These are phyloP conservation scores for Aspergillus costaricaensis DNA, from an alignment of 2,329 filamentous ascomycete species.

Conservation along the genomic window DNA sequence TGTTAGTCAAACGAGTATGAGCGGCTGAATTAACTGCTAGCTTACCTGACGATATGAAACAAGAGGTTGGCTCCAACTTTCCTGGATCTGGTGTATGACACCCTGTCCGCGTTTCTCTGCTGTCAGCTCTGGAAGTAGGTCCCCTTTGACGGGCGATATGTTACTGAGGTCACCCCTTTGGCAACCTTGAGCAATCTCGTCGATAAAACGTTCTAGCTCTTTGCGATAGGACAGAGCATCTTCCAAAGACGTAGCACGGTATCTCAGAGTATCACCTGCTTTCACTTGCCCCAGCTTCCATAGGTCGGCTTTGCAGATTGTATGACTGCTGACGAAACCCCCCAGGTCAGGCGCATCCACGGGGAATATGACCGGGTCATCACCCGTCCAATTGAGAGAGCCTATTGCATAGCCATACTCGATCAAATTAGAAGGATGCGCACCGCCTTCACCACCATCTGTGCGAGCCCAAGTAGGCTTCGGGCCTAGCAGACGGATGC, in stretches of 20 bases:
- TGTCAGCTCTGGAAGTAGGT: slow-evolving; percentile 22
- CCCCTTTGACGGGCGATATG: slow-evolving; percentile 35
- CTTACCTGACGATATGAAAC: slow-evolving; percentile 46
- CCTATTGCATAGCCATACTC: slow-evolving; percentile 64
- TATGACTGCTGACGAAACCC: slow-evolving; percentile 60
- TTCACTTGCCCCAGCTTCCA: slow-evolving; percentile 66
- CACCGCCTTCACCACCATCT: slow-evolving; percentile 64
- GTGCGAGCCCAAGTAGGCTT: slow-evolving; percentile 60
- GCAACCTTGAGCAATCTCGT: slow-evolving; percentile 45
- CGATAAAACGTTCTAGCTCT: slow-evolving; percentile 49
- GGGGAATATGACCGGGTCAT: slow-evolving; percentile 62
- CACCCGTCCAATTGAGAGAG: slow-evolving; percentile 62
- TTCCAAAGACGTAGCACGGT: slow-evolving; percentile 53
- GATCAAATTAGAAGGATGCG: slow-evolving; percentile 62
- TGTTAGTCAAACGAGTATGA: background rate
- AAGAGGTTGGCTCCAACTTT: slow-evolving; percentile 38
- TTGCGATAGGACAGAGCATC: slow-evolving; percentile 52
- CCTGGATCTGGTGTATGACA: slow-evolving; percentile 38
- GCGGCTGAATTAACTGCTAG: background rate
- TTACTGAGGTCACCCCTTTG: slow-evolving; percentile 34
- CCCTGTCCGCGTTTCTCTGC: slow-evolving; percentile 30
- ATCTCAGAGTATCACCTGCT: slow-evolving; percentile 58
- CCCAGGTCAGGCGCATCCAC: slow-evolving; percentile 63
- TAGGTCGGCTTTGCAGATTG: slow-evolving; percentile 58
- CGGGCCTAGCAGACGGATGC: slow-evolving; percentile 62